Evolutionary conservation across 2,329 filamentous ascomycete genomes (phyloP), one percentile per base, ranked within the genome.

Genomic region (Penicillium sp.): DNA sequence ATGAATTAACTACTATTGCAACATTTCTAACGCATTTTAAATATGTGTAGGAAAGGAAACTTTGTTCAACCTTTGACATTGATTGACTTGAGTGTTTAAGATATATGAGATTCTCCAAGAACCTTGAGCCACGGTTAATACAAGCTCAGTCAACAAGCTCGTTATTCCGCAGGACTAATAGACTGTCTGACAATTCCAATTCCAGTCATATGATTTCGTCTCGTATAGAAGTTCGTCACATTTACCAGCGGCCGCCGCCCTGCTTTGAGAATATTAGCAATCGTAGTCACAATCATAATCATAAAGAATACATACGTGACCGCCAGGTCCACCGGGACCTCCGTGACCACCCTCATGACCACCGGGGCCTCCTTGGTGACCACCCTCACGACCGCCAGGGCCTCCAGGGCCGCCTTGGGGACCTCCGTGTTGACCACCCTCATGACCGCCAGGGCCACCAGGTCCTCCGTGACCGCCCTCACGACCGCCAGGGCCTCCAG

Each of bases 181-280:
- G 48, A 35, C 45, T 50, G 27, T 10, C 24, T 39, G 22, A 47
- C 14, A 45, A 26, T 21, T 16, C 21, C 35, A 45, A 10, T 45
- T 37, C 41, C 13, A 33, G 1, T 22, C 39, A 41, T 22, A 22
- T 22, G 19, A 41, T 41, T 13, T 41, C 19, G 39, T 41, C 19
- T 41, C 11, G 39, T 27, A 44, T 43, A 19, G 9, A 9, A 45
- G 10, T 43, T 26, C n/a, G 21, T 37, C 31, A 16, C 9, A 33
- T 19, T 56, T 52, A 56, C 31, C 53, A 37, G 39, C 53, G 41
- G 33, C 53, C 53, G n/a, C 53, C 48, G 33, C 53, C 53, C 31
- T 47, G 48, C 48, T 52, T 10, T 27, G 3, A 26, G 29, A 8
- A 3, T 33, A 26, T 56, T 37, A 56, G 53, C 22, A 16, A 24